Evolutionary conservation across 225 moss, liverwort and hornwort genomes (phyloP).

Genomic region (Ulota crispa): DNA sequence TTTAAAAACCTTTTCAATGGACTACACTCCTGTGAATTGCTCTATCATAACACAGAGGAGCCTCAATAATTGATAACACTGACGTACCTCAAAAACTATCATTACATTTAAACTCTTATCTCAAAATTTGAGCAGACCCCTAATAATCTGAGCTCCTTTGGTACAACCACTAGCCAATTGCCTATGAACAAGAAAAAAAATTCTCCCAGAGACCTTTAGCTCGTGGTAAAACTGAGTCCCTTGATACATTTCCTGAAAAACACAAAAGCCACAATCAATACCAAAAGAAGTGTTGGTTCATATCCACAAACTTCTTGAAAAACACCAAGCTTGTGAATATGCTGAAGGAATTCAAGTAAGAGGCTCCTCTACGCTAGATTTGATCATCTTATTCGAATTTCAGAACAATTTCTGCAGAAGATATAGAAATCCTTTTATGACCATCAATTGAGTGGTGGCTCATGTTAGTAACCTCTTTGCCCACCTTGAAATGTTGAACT

Average conservation of each 20-base stretch:
- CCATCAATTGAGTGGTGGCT: not conserved
- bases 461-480: constrained; percentile 7
- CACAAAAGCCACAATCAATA: not conserved
- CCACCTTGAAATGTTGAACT: constrained; percentile 12
- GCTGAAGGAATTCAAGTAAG: too few relatives aligned
- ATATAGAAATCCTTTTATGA: not conserved
- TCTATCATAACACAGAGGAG: constrained; percentile 18
- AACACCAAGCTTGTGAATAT: too few relatives aligned
- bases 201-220: not conserved
- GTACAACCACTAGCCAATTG: constrained; percentile 14
- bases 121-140: not conserved
- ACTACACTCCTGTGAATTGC: not conserved
- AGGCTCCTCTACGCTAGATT: too few relatives aligned
- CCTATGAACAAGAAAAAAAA: not conserved
- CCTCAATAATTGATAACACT: constrained; percentile 17
- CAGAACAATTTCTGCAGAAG: not conserved
- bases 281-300: not conserved
- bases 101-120: not conserved
- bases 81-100: not conserved
- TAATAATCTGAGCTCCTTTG: not conserved
- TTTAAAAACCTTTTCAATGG: not conserved
- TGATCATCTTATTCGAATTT: too few relatives aligned
- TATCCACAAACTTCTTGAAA: too few relatives aligned
- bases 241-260: constrained; percentile 14
- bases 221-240: constrained; percentile 5